phyloP scores from a whole-genome alignment of 768 basidiomycete species.

The Dendrothele bispora region DNA sequence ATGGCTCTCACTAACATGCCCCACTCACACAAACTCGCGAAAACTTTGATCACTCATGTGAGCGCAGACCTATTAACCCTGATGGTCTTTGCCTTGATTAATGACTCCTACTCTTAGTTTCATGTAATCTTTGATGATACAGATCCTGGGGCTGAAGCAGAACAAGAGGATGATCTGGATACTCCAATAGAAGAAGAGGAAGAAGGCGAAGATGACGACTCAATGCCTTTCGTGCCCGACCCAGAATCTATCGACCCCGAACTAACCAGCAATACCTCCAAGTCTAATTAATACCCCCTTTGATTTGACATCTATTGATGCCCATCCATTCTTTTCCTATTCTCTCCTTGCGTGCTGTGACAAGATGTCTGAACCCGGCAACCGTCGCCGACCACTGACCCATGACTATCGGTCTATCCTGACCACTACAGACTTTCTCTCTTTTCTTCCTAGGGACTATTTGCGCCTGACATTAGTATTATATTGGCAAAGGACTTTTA shows the following conservation, averaged over 20 bases:
- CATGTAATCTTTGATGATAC: slow-evolving; percentile 73
- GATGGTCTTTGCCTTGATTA: slow-evolving; percentile 6
- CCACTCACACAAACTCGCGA: slow-evolving; percentile 71
- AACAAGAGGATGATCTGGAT: slow-evolving; percentile 64
- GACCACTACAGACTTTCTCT: neutral
- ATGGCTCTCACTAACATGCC: slow-evolving; percentile 82
- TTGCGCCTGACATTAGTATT: neutral
- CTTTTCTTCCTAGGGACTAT: neutral
- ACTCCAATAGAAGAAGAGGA: slow-evolving; percentile 69
- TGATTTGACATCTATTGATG: neutral
- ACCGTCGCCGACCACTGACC: too few relatives aligned
- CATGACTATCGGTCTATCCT: too few relatives aligned
- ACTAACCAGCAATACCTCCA: neutral
- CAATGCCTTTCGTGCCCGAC: slow-evolving; percentile 8
- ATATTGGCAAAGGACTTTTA: neutral
- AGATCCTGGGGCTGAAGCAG: slow-evolving; percentile 59
- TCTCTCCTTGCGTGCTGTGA: neutral
- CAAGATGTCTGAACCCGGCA: neutral
- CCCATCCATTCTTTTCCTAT: neutral
- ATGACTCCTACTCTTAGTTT: slow-evolving; percentile 34
- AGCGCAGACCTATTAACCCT: slow-evolving; percentile 24
- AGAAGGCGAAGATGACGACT: slow-evolving; percentile 47
- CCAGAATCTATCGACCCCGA: neutral
- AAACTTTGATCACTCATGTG: slow-evolving; percentile 75
- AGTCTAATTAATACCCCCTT: neutral